phyloP scores from a whole-genome alignment of 225 moss, liverwort and hornwort genomes.

The Antitrichia curtipendula region DNA sequence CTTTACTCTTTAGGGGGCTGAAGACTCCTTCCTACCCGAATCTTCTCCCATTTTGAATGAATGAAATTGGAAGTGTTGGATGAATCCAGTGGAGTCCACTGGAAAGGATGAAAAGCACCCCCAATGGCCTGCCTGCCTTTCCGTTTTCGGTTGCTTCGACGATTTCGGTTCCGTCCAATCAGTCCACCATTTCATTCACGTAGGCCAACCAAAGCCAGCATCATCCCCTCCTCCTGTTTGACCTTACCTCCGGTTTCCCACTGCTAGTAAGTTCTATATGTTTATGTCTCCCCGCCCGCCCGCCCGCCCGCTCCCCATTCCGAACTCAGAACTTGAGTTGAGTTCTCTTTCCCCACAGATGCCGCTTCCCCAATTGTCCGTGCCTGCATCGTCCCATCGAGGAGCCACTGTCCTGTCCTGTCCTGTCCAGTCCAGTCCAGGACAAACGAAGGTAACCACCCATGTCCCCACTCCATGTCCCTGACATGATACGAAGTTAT shows the following conservation, averaged over 20 bases:
- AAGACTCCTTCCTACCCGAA: no score
- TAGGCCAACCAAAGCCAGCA: not conserved
- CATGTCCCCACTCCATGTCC: not conserved
- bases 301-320: no score
- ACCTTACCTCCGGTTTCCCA: not conserved
- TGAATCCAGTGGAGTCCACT: not conserved
- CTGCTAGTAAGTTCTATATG: no score
- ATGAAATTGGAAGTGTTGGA: not conserved
- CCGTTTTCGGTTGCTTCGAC: not conserved
- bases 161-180: not conserved
- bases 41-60: not conserved
- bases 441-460: not conserved
- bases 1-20: rapidly evolving
- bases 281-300: no score
- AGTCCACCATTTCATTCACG: not conserved
- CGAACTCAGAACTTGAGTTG: no score
- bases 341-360: not conserved
- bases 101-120: not conserved
- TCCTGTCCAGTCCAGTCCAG: no score
- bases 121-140: no score
- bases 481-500: not conserved
- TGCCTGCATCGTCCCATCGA: not conserved
- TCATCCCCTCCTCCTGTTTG: not conserved
- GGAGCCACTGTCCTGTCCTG: not conserved
- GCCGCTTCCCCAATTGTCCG: not conserved